Conservation (phyloP, 768 basidiomycete species). For the Mycena galericulata region DNA sequence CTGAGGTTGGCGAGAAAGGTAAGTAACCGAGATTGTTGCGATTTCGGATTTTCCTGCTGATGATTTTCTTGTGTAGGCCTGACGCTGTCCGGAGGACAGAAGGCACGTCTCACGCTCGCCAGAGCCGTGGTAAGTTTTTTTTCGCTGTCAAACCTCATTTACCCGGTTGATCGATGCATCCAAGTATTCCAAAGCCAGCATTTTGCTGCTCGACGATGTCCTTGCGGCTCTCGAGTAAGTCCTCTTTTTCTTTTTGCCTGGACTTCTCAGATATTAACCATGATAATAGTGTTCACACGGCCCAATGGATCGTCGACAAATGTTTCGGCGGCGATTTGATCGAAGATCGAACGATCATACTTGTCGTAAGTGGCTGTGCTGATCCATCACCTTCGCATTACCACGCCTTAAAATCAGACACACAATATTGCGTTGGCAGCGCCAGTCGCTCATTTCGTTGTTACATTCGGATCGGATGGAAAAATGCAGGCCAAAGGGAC, state of each 20-base stretch:
- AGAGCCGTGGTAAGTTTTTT: conserved; percentile 47
- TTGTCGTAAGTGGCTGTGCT: conserved; percentile 41
- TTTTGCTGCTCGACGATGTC: conserved; percentile 62
- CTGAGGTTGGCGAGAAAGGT: conserved; percentile 64
- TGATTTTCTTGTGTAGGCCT: conserved; percentile 34
- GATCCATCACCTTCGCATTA: not conserved
- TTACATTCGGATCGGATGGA: conserved; percentile 58
- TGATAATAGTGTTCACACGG: conserved; percentile 57
- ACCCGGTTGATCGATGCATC: no score
- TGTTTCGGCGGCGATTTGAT: conserved; percentile 58
- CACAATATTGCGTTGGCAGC: conserved; percentile 60
- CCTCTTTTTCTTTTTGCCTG: not conserved
- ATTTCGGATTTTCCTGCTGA: no score
- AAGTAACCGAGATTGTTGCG: not conserved
- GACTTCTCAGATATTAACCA: not conserved
- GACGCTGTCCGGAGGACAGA: conserved; percentile 59
- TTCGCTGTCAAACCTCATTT: no score
- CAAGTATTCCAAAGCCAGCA: conserved; percentile 52
- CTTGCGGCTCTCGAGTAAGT: conserved; percentile 51
- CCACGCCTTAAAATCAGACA: conserved; percentile 37
- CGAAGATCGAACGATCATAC: conserved; percentile 54
- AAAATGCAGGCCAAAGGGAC: conserved; percentile 16
- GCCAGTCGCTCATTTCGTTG: conserved; percentile 58
- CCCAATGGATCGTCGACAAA: conserved; percentile 64
- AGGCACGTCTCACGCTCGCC: conserved; percentile 59